Conservation (phyloP, 2,329 filamentous ascomycete species). For the Beauveria asiatica region DNA sequence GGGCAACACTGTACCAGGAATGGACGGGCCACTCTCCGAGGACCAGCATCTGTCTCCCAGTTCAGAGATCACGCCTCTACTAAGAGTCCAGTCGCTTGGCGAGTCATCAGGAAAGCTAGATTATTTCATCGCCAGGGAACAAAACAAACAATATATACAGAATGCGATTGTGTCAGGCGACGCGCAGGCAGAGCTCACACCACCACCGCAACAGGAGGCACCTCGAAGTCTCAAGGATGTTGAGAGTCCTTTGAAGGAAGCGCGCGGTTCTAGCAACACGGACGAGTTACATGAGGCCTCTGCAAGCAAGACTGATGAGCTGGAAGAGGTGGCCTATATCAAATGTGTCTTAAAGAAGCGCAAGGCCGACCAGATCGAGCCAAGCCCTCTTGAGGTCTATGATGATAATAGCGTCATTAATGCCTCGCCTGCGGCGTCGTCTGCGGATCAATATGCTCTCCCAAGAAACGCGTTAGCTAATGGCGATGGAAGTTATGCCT, state of each 20-base stretch:
- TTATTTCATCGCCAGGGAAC: constrained; percentile 31
- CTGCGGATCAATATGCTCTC: background rate
- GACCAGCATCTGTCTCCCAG: constrained; percentile 17
- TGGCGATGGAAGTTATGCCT: background rate
- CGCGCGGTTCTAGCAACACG: background rate
- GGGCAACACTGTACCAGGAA: background rate
- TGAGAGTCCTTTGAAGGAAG: background rate
- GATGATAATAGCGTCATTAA: background rate
- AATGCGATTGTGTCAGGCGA: too few relatives aligned
- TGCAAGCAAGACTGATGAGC: background rate
- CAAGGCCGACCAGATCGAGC: background rate
- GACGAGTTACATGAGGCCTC: background rate
- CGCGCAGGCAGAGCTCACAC: background rate
- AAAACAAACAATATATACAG: constrained; percentile 20
- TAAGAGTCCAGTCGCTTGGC: constrained; percentile 6
- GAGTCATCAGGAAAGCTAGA: constrained; percentile 29
- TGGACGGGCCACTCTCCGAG: background rate
- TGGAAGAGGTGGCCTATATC: background rate
- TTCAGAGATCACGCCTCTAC: constrained; percentile 16
- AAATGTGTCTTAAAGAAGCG: background rate
- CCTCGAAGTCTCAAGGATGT: too few relatives aligned
- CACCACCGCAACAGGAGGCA: too few relatives aligned
- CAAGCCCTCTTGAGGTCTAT: background rate
- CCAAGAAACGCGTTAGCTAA: background rate
- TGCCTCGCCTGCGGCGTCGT: background rate